Evolutionary conservation across 805 yeast genomes (phyloP), one percentile per base, ranked within the genome.

Genomic region (Candida jianshihensis): DNA sequence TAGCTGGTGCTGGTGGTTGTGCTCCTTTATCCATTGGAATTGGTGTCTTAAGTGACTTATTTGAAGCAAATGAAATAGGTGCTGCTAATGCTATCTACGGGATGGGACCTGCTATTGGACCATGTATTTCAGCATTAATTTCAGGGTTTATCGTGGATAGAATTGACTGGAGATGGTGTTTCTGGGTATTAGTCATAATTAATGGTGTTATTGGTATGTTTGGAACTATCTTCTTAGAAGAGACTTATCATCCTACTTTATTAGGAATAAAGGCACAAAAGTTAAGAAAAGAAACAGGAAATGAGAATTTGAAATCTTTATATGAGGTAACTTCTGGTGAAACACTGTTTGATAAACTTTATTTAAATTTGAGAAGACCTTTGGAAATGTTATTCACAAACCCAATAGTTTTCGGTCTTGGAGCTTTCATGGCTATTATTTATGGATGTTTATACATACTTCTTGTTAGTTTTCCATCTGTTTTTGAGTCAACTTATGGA

Each of bases 21-120:
- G 78, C 83, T 0, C 81, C 87, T 2, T 59, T 80, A 26, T 75
- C 78, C 32, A 78, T 78, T 10, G 85, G 84, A 17, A 83, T 83
- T 1, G 87, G 86, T 15, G 71, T 75, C 6, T 57, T 81, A 30
- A 76, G 82, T 15, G 88, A 81, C 48, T 49, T 80, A 41, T 80
- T 67, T 49, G 63, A 63, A 35, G 73, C 70, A 40, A 52, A 61
- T 31, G 64, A 70, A 22, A 65, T 86, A 35, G 74, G 71, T 33
- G 51, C 61, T 27, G 82, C 82, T 1, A 60, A 78, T 62, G 74
- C 81, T 2, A 55, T 73, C 8, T 78, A 70, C 51, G 61, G 72
- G 4, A 49, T 66, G 41, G 66, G 68, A 31, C 72, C 78, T 27
- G 57, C 68, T 12, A 50, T 78, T 33, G 84, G 82, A 1, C 86